Base-by-base conservation (phyloP, 306 rosid species). In the Luffa aegyptiaca region DNA sequence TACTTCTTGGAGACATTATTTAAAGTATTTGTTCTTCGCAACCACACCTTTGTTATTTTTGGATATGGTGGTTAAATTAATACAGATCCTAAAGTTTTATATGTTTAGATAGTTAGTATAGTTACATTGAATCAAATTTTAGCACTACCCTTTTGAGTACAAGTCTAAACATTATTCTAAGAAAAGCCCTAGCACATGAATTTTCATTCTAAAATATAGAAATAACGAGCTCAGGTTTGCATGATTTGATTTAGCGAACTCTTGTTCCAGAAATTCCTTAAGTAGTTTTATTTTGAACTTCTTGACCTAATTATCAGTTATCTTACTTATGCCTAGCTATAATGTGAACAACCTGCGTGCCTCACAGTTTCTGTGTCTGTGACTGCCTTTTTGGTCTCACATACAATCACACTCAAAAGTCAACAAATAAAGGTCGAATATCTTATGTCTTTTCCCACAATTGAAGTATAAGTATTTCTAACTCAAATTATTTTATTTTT, bases 381-480 rank as follows among this genome's bases (percentile, higher is more conserved):
- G 74, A 42, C 39, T 21, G n/a, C 39, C 56, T 21, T 45, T 71
- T 20, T n/a, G 36, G 39, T 21, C 56, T 57, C n/a, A 44, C 35
- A 21, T 12, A 5, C 8, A 20, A 46, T 45, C 76, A 21, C 39
- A 8, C 18, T 45, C 13, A 13, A 74, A 51, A n/a, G n/a, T n/a
- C n/a, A n/a, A 31, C 3, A 14, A 51, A 66, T 44, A 4, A 70
- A 12, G 55, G 16, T 44, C 16, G 20, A 69, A 41, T 18, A 41
- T 44, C 4, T 20, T 44, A 9, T 70, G 36, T 56, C 55, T 13
- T 71, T 71, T 7, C 16, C 35, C 76, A 44, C 20, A 45, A 10
- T 76, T 76, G 55, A 76, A 53, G 48, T 76, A 55, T 9, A 75
- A 75, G 33, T 58, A 58, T 77, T 49, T 80, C 65, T 48, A 48